These are phyloP conservation scores for Aspergillus indologenus DNA, from an alignment of 495 filamentous ascomycete genomes.

Conservation along the genomic window DNA sequence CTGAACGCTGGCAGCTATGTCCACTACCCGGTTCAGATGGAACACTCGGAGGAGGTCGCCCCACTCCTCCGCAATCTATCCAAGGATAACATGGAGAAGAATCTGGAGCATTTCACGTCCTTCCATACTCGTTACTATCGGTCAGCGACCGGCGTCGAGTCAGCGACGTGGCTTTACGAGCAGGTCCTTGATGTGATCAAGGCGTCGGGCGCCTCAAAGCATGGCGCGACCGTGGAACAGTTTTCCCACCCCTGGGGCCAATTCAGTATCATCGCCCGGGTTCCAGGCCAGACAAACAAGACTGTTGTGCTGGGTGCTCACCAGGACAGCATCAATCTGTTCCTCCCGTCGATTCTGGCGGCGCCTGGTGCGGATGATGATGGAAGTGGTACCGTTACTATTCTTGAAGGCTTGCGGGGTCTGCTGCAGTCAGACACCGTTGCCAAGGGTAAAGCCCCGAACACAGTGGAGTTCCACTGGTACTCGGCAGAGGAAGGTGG, in stretches of 20 bases:
- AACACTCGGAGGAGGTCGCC: slow-evolving; percentile 61
- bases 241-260: slow-evolving; percentile 90
- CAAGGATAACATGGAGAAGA: slow-evolving; percentile 72
- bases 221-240: slow-evolving; percentile 64
- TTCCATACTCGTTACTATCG: slow-evolving; percentile 92
- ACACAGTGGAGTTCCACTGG: slow-evolving; percentile 96
- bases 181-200: slow-evolving; percentile 71
- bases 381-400: slow-evolving; percentile 74
- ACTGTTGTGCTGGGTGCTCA: slow-evolving; percentile 78
- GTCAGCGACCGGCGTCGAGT: slow-evolving; percentile 79
- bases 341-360: slow-evolving; percentile 77
- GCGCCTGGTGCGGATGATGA: slow-evolving; percentile 76
- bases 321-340: slow-evolving; percentile 87
- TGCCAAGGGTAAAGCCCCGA: slow-evolving; percentile 51
- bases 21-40: slow-evolving; percentile 65
- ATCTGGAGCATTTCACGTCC: slow-evolving; percentile 73
- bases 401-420: slow-evolving; percentile 66
- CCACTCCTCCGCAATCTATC: slow-evolving; percentile 65
- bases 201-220: slow-evolving; percentile 62
- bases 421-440: slow-evolving; percentile 56
- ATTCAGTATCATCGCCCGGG: slow-evolving; percentile 85
- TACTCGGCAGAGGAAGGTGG: slow-evolving; percentile 92
- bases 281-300: slow-evolving; percentile 81
- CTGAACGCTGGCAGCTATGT: slow-evolving; percentile 31
- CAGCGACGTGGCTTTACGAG: slow-evolving; percentile 80